phyloP scores from a whole-genome alignment of 192 early-diverging fungal species.

The Umbelopsis isabellina region DNA sequence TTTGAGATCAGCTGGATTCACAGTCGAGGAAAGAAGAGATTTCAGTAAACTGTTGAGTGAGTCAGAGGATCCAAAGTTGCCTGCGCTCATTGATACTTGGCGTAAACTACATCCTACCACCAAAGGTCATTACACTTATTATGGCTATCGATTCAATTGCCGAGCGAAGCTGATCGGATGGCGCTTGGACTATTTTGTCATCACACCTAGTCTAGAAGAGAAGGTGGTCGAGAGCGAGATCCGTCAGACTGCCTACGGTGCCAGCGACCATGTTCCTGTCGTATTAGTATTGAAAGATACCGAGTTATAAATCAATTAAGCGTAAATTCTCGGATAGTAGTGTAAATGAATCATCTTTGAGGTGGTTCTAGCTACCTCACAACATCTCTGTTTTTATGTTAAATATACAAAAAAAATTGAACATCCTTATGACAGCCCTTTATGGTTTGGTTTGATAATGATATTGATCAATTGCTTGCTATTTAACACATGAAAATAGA shows the following conservation, averaged over 20 bases:
- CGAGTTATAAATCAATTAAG: background rate
- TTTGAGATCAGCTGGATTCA: constrained; percentile 77
- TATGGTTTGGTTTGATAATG: too few species aligned
- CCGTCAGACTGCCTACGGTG: constrained; percentile 79
- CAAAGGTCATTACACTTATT: constrained; percentile 76
- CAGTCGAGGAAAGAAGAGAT: constrained; percentile 75
- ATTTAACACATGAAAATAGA: too few species aligned
- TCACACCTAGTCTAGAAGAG: constrained; percentile 58
- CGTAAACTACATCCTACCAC: constrained; percentile 70
- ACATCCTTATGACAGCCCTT: too few species aligned
- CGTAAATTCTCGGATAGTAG: constrained; percentile 8
- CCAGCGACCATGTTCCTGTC: constrained; percentile 88
- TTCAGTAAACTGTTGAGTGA: constrained; percentile 59
- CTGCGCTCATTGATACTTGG: constrained; percentile 72
- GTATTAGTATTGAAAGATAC: constrained; percentile 59
- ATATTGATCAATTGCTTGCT: too few species aligned
- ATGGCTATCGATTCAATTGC: constrained; percentile 73
- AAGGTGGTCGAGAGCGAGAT: constrained; percentile 66
- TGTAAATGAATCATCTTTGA: background rate
- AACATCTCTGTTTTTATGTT: background rate
- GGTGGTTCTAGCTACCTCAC: background rate
- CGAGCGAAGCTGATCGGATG: constrained; percentile 76
- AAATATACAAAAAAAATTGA: too few species aligned
- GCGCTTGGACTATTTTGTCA: constrained; percentile 88
- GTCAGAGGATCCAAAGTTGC: constrained; percentile 42